Percentiles rank a stretch among this genome's conserved stretches.
Evolutionary conservation across 176 grass and related monocot genomes (phyloP).

Genomic region (Neostapfia colusana): DNA sequence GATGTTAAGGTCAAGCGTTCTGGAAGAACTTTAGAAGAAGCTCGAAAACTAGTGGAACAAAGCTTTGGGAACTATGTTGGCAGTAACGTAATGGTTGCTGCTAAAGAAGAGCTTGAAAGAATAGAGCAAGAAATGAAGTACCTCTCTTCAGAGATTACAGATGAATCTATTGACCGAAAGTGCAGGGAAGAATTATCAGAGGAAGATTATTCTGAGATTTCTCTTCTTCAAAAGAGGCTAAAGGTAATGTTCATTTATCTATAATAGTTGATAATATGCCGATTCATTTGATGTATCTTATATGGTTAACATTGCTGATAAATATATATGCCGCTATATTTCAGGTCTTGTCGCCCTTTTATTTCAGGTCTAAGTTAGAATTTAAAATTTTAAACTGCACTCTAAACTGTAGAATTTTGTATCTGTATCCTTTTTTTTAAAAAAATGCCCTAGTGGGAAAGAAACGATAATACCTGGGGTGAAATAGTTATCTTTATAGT

Average conservation of each 20-base stretch:
- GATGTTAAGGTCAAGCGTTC: constrained; percentile 54
- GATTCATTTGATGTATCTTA: constrained; percentile 12
- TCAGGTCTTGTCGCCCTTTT: background rate
- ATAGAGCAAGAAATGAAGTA: constrained; percentile 76
- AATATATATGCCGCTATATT: background rate
- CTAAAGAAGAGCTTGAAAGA: constrained; percentile 88
- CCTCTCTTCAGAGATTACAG: constrained; percentile 83
- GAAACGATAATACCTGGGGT: background rate
- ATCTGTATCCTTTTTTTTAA: background rate
- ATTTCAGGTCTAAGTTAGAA: background rate
- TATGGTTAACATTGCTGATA: background rate
- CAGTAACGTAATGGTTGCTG: constrained; percentile 89
- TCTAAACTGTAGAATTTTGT: background rate
- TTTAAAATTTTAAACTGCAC: background rate
- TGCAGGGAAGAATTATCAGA: constrained; percentile 78
- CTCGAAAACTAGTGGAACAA: constrained; percentile 92
- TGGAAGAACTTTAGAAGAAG: constrained; percentile 92
- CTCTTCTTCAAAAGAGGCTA: constrained; percentile 67
- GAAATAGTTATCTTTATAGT: background rate
- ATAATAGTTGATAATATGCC: constrained; percentile 9
- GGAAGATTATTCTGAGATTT: constrained; percentile 86
- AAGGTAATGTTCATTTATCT: constrained; percentile 55
- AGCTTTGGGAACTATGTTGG: constrained; percentile 99
- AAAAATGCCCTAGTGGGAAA: background rate
- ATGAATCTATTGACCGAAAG: constrained; percentile 84